These are phyloP conservation scores for Carallia brachiata DNA, from an alignment of 345 rosid species.

Conservation along the genomic window DNA sequence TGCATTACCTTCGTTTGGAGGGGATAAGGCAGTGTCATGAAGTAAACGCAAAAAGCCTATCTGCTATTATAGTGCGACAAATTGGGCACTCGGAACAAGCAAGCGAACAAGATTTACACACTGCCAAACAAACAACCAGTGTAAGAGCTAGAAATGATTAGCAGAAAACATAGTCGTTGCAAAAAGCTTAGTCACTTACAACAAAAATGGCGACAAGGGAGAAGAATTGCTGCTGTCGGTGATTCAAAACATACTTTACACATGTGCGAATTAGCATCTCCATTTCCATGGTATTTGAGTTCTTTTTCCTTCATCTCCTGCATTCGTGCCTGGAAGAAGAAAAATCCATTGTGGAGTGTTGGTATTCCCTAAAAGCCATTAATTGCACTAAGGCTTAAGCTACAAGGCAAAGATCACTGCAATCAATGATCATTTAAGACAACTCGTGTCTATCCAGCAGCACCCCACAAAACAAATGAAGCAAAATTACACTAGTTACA, in stretches of 20 bases:
- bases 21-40: constrained; percentile 46
- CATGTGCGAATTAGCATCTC: constrained; percentile 83
- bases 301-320: constrained; percentile 99
- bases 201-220: constrained; percentile 99
- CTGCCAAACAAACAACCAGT: constrained; percentile 42
- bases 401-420: too few relatives aligned
- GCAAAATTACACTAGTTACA: neutral
- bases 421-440: too few relatives aligned
- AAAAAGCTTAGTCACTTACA: constrained; percentile 48
- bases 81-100: constrained; percentile 99
- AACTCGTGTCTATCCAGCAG: neutral
- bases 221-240: constrained; percentile 92
- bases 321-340: constrained; percentile 73
- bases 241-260: constrained; percentile 99
- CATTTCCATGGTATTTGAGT: constrained; percentile 59
- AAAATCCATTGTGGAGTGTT: neutral
- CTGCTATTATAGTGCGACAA: constrained; percentile 90
- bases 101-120: constrained; percentile 96
- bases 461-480: neutral
- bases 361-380: too few relatives aligned
- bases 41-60: constrained; percentile 93
- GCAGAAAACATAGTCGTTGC: neutral
- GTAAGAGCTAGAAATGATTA: neutral
- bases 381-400: too few relatives aligned
- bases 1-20: constrained; percentile 32